These are phyloP conservation scores for Pilatotrama ljubarskyi DNA, from an alignment of 768 basidiomycete species.

Conservation along the genomic window DNA sequence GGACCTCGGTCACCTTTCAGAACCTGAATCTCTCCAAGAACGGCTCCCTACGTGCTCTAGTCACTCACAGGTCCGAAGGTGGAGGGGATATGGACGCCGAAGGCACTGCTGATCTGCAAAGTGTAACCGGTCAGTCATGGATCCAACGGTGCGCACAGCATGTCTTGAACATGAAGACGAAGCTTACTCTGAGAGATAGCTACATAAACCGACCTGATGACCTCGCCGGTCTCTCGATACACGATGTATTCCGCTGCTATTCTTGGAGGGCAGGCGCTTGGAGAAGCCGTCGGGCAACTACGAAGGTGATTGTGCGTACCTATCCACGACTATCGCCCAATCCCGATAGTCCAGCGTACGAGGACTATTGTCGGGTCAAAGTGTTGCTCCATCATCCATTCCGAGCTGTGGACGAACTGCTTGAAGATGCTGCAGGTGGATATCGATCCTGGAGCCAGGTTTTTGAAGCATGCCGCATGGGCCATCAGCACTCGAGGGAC, in stretches of 20 bases:
- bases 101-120: not conserved
- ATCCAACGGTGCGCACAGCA: not conserved
- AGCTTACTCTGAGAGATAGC: not conserved
- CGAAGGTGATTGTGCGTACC: not conserved
- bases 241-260: not conserved
- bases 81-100: too few species aligned
- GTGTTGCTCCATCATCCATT: not conserved
- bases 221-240: not conserved
- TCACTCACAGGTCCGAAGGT: too few species aligned
- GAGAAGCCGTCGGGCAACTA: not conserved
- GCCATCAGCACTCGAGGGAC: slow-evolving; percentile 1
- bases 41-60: not conserved
- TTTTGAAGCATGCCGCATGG: not conserved
- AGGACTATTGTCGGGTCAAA: not conserved
- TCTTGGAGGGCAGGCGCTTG: not conserved
- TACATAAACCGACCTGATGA: not conserved
- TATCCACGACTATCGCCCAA: not conserved
- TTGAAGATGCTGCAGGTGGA: not conserved
- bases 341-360: not conserved
- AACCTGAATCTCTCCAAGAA: not conserved
- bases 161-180: not conserved
- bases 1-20: not conserved
- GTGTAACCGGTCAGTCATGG: not conserved
- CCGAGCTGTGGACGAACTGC: not conserved
- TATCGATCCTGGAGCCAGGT: not conserved